Evolutionary conservation across 106 monocot genomes (phyloP), one percentile per base, ranked within the genome.

Genomic region (Allium sativum): DNA sequence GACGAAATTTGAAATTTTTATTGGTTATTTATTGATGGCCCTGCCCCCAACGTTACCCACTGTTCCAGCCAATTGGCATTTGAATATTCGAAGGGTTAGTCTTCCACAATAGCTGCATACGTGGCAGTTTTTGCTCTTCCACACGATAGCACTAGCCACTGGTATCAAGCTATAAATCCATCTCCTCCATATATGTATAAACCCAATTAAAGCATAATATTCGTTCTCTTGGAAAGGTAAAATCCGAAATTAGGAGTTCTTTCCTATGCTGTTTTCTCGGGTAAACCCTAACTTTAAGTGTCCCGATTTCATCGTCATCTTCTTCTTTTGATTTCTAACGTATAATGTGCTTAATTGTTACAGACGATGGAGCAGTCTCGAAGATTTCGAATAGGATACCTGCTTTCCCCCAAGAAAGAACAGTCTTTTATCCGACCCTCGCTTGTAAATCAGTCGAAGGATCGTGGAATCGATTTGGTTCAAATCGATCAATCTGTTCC

Each of bases 351-450:
- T 31, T 61, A 20, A n/a, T 41, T 62, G 62, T 62, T 21, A 62
- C 45, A 44, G 70, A 21, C 7, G 10, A 73, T 73, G 73, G 73
- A 58, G 53, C 67, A 73, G 9, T 53, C 73, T 15, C 52, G 59
- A 44, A 73, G 77, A 22, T 78, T 52, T 64, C 7, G 45, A n/a
- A 58, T 81, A 41, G 85, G 85, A 22, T 85, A 85, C 72, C 81
- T 81, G 0, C 72, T 85, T 44, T 56, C 65, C 13, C 69, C 77
- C 55, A 85, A 85, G 80, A 85, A 85, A 69, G 52, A 52, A 62
- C 56, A 48, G 18, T 75, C 74, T 65, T 81, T 85, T 71, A 78
- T 85, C 68, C 77, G 71, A 62, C 71, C 72, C 3, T 85, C 85
- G n/a, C 81, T 85, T 10, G 54, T 85, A 22, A 20, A 16, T 20